Evolutionary conservation across 305 asterid species (phyloP).

Genomic region (Plantago lanceolata): DNA sequence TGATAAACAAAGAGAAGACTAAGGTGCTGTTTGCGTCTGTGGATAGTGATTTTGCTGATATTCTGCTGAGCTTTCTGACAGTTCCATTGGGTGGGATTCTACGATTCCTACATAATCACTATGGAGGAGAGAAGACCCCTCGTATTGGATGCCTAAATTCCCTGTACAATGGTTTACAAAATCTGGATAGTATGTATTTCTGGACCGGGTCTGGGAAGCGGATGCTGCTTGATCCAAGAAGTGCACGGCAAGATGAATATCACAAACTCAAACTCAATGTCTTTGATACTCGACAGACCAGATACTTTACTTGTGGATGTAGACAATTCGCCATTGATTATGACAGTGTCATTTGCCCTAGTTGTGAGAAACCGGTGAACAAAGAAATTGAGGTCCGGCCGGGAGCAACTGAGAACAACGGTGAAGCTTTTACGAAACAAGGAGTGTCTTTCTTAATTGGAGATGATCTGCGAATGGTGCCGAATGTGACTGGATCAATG

Average conservation of each 20-base stretch:
- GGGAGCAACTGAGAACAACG: no score
- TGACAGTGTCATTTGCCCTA: no score
- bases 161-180: slow-evolving; percentile 21
- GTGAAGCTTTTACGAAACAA: not conserved
- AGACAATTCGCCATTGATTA: no score
- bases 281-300: not conserved
- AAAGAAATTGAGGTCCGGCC: not conserved
- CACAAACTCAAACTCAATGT: slow-evolving; percentile 10
- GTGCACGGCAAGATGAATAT: not conserved
- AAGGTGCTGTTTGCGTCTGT: slow-evolving; percentile 26
- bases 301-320: not conserved
- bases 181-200: slow-evolving; percentile 11
- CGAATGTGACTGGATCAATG: not conserved
- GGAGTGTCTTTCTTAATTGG: not conserved
- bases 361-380: not conserved
- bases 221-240: slow-evolving; percentile 26
- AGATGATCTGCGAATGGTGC: slow-evolving; percentile 2
- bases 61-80: slow-evolving; percentile 24
- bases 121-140: slow-evolving; percentile 4
- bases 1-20: slow-evolving; percentile 20
- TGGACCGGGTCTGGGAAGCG: not conserved
- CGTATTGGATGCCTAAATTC: slow-evolving; percentile 23
- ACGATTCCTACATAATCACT: not conserved
- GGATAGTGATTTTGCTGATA: slow-evolving; percentile 12
- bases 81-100: slow-evolving; percentile 25